Base-by-base conservation (phyloP, 176 grass and related monocot species). In the Dendrocalamus sinicus region DNA sequence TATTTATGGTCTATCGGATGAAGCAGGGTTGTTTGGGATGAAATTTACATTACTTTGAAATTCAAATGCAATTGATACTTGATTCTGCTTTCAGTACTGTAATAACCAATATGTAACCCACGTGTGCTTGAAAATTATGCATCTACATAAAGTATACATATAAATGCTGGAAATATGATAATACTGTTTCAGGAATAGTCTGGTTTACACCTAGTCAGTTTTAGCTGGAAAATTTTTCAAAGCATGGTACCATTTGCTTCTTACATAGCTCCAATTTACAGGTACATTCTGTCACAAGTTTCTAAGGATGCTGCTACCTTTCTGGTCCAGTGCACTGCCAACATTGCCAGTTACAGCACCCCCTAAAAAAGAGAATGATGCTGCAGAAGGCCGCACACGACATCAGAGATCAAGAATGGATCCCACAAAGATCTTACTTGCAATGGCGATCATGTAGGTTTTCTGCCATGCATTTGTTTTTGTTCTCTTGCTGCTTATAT, bases 251-350 rank as follows among this genome's bases (percentile, higher is more conserved):
- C 16, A 74, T 84, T 77, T 85, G 67, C 70, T 84, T 63, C 82
- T 93, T 85, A 83, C 71, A 14, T 67, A 17, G 16, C 30, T 87
- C 63, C 62, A 53, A 64, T 76, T 67, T 86, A 48, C 85, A 99
- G 96, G 96, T 91, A 79, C 93, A 64, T 85, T 96, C 83, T 88
- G 93, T 81, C 86, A 96, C 81, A 99, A 72, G 77, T 90, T 99
- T 91, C 59, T 94, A 79, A 95, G 96, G 78, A 96, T 99, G 93
- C 84, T 99, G 61, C 88, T 99, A 65, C 96, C 96, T 86, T 96
- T 99, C 90, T 99, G 96, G 96, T 99, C 93, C 55, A 99, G 84
- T 73, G 81, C 86, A 59, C 35, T 98, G 81, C 96, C 96, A 67
- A 94, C 90, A 71, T 85, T 98, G 79, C 96, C 96, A 24, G 92